A percentile compares a stretch with the other conserved stretches of the same genome.
Conservation (phyloP, 352 stramenopile genomes). For the Phytopythium aichiense region DNA sequence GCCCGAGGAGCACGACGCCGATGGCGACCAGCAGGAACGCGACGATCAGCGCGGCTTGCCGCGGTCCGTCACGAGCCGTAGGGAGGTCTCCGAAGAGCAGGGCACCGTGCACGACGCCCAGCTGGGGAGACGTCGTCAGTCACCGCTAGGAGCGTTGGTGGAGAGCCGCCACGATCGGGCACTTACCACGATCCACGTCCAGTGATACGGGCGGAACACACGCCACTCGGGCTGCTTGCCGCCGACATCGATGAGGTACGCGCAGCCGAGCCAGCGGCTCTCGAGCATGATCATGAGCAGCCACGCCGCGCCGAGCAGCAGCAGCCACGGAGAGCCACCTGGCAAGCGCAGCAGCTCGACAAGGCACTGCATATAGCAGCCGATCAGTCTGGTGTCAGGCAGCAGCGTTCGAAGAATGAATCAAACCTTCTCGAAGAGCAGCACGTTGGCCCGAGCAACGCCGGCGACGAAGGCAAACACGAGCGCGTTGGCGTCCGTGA, state of each 20-base stretch:
- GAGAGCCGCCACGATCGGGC: background rate
- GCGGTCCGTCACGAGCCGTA: background rate
- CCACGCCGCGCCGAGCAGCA: constrained; percentile 17
- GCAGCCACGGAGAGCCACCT: constrained; percentile 5
- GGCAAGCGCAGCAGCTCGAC: constrained; percentile 10
- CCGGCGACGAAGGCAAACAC: constrained; percentile 25
- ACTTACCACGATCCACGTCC: constrained; percentile 14
- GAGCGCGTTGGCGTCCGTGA: constrained; percentile 10
- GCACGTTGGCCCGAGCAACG: constrained; percentile 14
- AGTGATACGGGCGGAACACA: constrained; percentile 12
- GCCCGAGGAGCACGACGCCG: background rate
- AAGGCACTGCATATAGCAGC: constrained; percentile 8
- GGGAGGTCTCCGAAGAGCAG: constrained; percentile 18
- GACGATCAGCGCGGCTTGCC: background rate
- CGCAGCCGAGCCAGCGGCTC: constrained; percentile 11
- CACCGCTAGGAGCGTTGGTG: background rate
- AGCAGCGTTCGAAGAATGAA: background rate
- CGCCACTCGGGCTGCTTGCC: constrained; percentile 1
- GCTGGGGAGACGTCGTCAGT: constrained; percentile 5
- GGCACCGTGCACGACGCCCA: constrained; percentile 11
- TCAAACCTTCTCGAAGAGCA: constrained; percentile 34
- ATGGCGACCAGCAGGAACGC: background rate
- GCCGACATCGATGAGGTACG: constrained; percentile 1
- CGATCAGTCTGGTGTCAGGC: background rate
- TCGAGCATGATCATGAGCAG: constrained; percentile 13